phyloP scores from a whole-genome alignment of 805 yeast species.

The Saturnispora ahearnii region DNA sequence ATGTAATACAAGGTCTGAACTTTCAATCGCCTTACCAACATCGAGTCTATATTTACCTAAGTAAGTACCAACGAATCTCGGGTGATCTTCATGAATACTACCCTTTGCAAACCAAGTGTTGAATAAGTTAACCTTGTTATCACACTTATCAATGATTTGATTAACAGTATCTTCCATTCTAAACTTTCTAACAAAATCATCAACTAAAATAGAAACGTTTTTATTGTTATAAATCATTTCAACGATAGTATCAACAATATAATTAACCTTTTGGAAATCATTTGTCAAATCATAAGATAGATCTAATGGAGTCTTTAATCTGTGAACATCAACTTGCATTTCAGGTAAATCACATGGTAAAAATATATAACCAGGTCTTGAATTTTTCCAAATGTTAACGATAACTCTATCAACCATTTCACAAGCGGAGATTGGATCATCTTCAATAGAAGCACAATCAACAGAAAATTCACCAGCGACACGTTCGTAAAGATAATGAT shows the following conservation, averaged over 20 bases:
- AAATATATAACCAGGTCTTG: slow-evolving; percentile 78
- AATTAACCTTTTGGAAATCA: slow-evolving; percentile 13
- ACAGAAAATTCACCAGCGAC: slow-evolving; percentile 51
- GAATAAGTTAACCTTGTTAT: slow-evolving; percentile 32
- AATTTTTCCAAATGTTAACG: slow-evolving; percentile 40
- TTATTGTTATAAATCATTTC: slow-evolving; percentile 29
- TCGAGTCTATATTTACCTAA: slow-evolving; percentile 28
- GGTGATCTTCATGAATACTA: slow-evolving; percentile 30
- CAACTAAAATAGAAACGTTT: slow-evolving; percentile 34
- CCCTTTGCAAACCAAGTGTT: slow-evolving; percentile 34
- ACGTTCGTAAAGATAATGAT: slow-evolving; percentile 58
- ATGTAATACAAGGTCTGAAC: slow-evolving; percentile 60
- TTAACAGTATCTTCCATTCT: slow-evolving; percentile 27
- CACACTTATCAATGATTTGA: slow-evolving; percentile 25
- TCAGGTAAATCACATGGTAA: slow-evolving; percentile 63
- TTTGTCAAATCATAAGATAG: slow-evolving; percentile 18
- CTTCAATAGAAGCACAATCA: slow-evolving; percentile 39
- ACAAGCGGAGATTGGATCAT: slow-evolving; percentile 39
- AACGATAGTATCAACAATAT: slow-evolving; percentile 28
- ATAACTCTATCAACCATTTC: slow-evolving; percentile 66
- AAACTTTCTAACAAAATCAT: slow-evolving; percentile 34
- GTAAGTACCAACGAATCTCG: slow-evolving; percentile 40
- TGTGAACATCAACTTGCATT: slow-evolving; percentile 37
- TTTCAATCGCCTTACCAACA: slow-evolving; percentile 31
- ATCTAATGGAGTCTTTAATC: slow-evolving; percentile 27